Conservation (phyloP, 2,329 filamentous ascomycete genomes). For the Sclerotinia borealis region DNA sequence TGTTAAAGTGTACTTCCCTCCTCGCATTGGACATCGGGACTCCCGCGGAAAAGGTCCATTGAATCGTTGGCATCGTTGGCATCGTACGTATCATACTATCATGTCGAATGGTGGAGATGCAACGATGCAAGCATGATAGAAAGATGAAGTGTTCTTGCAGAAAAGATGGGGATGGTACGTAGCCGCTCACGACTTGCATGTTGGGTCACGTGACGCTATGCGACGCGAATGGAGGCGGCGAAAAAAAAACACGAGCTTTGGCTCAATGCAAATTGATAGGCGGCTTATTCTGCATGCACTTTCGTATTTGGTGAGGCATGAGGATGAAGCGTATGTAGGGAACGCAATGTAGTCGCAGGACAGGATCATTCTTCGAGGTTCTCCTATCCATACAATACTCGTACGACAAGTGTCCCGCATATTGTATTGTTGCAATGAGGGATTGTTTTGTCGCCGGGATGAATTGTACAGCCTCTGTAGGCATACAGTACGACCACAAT, state of each 20-base stretch:
- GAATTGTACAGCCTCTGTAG: not conserved
- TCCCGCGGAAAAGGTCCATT: not conserved
- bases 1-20: not conserved
- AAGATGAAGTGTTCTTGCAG: constrained; percentile 10
- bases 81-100: not conserved
- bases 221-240: too few species aligned
- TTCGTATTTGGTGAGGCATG: not conserved
- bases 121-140: not conserved
- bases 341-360: not conserved
- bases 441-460: not conserved
- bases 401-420: not conserved
- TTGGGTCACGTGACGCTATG: not conserved
- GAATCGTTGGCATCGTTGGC: not conserved
- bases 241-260: too few species aligned
- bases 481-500: not conserved
- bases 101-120: not conserved
- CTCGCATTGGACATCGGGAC: not conserved
- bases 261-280: too few species aligned
- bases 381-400: not conserved
- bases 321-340: not conserved
- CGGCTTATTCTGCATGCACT: not conserved
- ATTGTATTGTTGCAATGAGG: not conserved
- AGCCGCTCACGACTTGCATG: not conserved
- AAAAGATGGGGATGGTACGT: constrained; percentile 7
- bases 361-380: not conserved